A percentile compares a stretch with the other conserved stretches of the same genome.
These are phyloP conservation scores for Apium graveolens DNA, from an alignment of 129 eudicot genomes.

Conservation along the genomic window DNA sequence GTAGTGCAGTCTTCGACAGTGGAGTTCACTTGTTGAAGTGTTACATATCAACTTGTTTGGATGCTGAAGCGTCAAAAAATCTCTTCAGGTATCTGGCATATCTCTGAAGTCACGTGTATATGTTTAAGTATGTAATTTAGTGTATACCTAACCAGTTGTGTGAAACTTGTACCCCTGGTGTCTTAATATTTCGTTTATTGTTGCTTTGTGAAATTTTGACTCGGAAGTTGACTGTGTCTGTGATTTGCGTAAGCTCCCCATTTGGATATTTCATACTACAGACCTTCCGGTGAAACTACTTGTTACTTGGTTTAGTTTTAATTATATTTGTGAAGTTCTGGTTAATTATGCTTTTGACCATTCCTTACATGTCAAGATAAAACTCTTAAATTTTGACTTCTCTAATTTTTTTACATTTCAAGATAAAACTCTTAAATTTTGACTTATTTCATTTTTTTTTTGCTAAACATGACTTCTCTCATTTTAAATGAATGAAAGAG, in stretches of 20 bases:
- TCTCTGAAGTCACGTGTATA: neutral
- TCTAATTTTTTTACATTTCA: too few species aligned
- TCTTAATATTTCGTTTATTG: neutral
- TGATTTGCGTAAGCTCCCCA: neutral
- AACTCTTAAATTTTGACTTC: too few species aligned
- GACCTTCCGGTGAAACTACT: neutral
- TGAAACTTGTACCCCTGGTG: neutral
- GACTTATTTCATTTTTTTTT: too few species aligned
- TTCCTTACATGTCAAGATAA: too few species aligned
- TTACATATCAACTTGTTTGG: slow-evolving; percentile 59
- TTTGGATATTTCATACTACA: neutral
- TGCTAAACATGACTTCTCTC: too few species aligned
- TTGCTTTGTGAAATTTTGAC: neutral
- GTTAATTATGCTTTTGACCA: too few species aligned
- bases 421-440: too few species aligned
- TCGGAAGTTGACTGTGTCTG: neutral
- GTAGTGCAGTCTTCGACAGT: slow-evolving; percentile 38
- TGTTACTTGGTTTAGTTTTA: neutral
- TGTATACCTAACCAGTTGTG: slow-evolving; percentile 1
- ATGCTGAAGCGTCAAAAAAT: slow-evolving; percentile 38
- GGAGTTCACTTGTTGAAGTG: slow-evolving; percentile 76
- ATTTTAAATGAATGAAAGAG: too few species aligned
- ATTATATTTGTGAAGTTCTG: too few species aligned
- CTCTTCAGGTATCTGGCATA: slow-evolving; percentile 45
- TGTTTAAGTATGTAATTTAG: neutral